Evolutionary conservation across 169 alveolate genomes (phyloP), one percentile per base, ranked within the genome.

Genomic region (Amoebophrya sp.): DNA sequence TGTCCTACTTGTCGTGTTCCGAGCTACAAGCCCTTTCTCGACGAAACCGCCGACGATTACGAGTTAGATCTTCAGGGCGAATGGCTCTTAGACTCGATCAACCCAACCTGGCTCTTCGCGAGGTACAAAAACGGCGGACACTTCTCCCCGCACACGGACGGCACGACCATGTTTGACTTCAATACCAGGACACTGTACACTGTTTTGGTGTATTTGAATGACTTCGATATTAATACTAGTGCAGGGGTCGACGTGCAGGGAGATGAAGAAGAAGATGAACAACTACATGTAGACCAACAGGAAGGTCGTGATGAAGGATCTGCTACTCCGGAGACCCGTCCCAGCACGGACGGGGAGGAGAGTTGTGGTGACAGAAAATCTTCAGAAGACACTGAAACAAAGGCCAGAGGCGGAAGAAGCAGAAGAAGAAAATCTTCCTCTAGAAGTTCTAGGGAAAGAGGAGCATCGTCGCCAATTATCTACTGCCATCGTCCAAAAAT

Each of bases 61-160:
- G 91, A 89, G 23, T 35, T 40, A 18, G 91, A 89, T 25, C 12
- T 89, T 0, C 77, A 39, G 38, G 91, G 91, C 35, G 77, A 41
- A 32, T 89, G 91, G 91, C 66, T n/a, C 10, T 35, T 41, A 3
- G 40, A 89, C 39, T 23, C 77, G 54, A 32, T 89, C 25, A 39
- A 39, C 18, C 40, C 39, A 2, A 89, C 40, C 35, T 41, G 32
- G 1, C 66, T 89, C n/a, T 89, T 89, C 33, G 91, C 91, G 39
- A 53, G 95, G 40, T 93, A 93, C 40, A 29, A 40, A 23, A 77
- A 91, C 40, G 95, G 95, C 40, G 95, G 95, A 2, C 95, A 93
- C 53, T 93, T 93, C 39, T 93, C 94, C 40, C 95, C 95, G 23
- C 95, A 93, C 38, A 93, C 95, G 23, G 95, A 93, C 40, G 91